A percentile compares a stretch with the other conserved stretches of the same genome.
These are phyloP conservation scores for Heliocybe sulcata DNA, from an alignment of 1,284 basidiomycete species.

Conservation along the genomic window DNA sequence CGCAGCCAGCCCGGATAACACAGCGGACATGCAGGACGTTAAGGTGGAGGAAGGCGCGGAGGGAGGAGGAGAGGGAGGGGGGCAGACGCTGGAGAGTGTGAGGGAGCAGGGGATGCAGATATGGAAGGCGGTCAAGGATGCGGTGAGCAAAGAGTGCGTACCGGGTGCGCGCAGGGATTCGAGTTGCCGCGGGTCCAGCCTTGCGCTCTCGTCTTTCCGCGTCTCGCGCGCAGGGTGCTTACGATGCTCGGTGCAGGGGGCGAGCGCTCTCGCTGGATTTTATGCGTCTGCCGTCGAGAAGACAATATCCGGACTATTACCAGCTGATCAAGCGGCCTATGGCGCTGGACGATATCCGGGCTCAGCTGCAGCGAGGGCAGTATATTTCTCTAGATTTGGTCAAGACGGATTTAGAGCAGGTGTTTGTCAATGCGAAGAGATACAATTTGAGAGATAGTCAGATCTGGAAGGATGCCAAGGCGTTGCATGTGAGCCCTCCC, in stretches of 20 bases:
- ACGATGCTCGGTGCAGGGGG: constrained; percentile 36
- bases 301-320: constrained; percentile 90
- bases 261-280: constrained; percentile 68
- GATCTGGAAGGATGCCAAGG: constrained; percentile 81
- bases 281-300: constrained; percentile 68
- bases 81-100: constrained; percentile 26
- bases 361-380: constrained; percentile 53
- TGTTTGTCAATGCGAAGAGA: constrained; percentile 85
- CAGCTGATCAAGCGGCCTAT: constrained; percentile 71
- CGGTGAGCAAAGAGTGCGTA: constrained; percentile 78
- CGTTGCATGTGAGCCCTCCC: constrained; percentile 38
- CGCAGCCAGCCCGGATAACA: constrained; percentile 16
- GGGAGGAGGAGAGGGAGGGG: constrained; percentile 16
- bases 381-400: constrained; percentile 71
- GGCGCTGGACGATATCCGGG: constrained; percentile 83
- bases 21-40: constrained; percentile 2
- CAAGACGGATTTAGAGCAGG: constrained; percentile 76
- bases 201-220: constrained; percentile 18
- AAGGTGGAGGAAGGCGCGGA: constrained; percentile 19
- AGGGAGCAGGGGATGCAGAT: constrained; percentile 57
- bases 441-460: constrained; percentile 86
- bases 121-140: constrained; percentile 72
- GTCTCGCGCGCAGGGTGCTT: constrained; percentile 17
- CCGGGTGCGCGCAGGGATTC: neutral
- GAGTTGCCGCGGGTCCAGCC: constrained; percentile 11